These are phyloP conservation scores for Massariosphaeria phaeospora DNA, from an alignment of 495 filamentous ascomycete species.

Conservation along the genomic window DNA sequence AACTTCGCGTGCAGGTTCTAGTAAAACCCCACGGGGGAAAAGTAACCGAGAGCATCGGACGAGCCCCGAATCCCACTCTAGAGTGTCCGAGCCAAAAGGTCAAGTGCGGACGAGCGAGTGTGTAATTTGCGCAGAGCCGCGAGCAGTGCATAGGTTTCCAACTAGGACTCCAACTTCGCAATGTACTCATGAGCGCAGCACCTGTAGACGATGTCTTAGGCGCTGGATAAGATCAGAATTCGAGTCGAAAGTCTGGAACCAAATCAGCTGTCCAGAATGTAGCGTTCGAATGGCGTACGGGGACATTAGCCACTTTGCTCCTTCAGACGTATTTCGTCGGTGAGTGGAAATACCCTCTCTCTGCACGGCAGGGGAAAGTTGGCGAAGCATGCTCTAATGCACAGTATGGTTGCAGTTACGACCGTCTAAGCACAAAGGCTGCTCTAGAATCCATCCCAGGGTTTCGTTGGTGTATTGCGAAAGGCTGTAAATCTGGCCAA, in stretches of 20 bases:
- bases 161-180: conserved; percentile 7
- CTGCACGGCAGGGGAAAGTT: no score
- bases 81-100: neutral
- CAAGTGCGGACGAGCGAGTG: conserved; percentile 12
- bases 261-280: conserved; percentile 32
- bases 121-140: conserved; percentile 23
- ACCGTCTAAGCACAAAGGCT: conserved; percentile 17
- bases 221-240: conserved; percentile 27
- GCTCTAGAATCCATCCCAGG: conserved; percentile 25
- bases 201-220: conserved; percentile 23
- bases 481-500: conserved; percentile 29
- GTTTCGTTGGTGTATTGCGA: conserved; percentile 29
- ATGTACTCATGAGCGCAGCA: conserved; percentile 25
- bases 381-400: no score
- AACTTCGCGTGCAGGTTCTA: neutral
- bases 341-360: no score
- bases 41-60: no score
- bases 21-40: neutral
- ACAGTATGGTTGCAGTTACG: conserved; percentile 30
- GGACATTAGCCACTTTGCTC: conserved; percentile 23
- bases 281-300: conserved; percentile 9
- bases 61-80: neutral
- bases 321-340: conserved; percentile 12
- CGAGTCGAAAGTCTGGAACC: conserved; percentile 21
- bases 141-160: conserved; percentile 12